Evolutionary conservation across 768 basidiomycete genomes (phyloP).

Genomic region (Gymnopilus junonius): DNA sequence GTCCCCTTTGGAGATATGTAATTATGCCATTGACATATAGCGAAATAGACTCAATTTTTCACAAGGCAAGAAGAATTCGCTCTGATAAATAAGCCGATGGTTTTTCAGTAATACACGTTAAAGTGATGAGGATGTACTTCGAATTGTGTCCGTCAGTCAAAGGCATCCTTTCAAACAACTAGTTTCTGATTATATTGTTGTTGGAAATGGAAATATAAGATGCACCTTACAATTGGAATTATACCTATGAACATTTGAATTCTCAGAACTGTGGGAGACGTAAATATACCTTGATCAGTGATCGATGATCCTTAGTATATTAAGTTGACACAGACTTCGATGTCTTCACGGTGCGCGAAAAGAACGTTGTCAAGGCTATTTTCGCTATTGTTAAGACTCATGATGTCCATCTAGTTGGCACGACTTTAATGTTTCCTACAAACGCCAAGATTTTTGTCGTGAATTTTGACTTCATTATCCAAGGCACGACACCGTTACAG

Average conservation of each 20-base stretch:
- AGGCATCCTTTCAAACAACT: not conserved
- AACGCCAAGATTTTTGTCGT: constrained; percentile 32
- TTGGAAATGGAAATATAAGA: constrained; percentile 23
- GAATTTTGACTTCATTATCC: constrained; percentile 36
- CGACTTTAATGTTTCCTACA: constrained; percentile 30
- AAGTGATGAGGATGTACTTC: too few species aligned
- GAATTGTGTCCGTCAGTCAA: too few species aligned
- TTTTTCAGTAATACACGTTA: too few species aligned
- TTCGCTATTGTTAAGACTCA: constrained; percentile 28
- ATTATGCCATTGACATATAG: too few species aligned
- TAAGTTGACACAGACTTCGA: constrained; percentile 36
- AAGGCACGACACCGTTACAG: constrained; percentile 40
- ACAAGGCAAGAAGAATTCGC: too few species aligned
- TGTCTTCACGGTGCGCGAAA: constrained; percentile 28
- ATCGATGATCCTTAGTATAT: constrained; percentile 54
- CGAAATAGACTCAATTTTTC: too few species aligned
- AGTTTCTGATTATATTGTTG: constrained; percentile 17
- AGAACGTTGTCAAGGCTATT: constrained; percentile 23
- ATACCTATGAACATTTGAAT: constrained; percentile 34
- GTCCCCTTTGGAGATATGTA: too few species aligned
- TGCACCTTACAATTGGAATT: constrained; percentile 37
- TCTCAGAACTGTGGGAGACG: too few species aligned
- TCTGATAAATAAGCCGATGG: too few species aligned
- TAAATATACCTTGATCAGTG: too few species aligned
- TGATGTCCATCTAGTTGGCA: constrained; percentile 36